Percentiles rank a stretch among this genome's conserved stretches.
Conservation (phyloP, 441 rosid species). For the Pelargonium cotyledonis region DNA sequence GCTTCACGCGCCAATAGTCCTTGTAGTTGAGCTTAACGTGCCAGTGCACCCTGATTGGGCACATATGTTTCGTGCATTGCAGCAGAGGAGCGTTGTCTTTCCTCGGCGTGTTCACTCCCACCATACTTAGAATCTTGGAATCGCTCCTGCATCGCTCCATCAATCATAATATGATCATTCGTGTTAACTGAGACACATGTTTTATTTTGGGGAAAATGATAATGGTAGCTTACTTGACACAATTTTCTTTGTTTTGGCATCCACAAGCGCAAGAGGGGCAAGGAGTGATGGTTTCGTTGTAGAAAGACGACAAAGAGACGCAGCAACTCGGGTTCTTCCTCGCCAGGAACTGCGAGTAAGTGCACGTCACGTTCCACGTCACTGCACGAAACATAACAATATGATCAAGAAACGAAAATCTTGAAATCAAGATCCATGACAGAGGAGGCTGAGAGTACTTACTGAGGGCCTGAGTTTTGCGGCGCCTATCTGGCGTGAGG, state of each 20-base stretch:
- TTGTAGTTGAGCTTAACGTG: constrained; percentile 67
- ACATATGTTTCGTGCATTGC: constrained; percentile 82
- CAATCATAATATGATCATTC: background rate
- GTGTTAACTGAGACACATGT: background rate
- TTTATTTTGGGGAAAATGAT: background rate
- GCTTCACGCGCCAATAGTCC: constrained; percentile 56
- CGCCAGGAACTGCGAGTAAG: constrained; percentile 80
- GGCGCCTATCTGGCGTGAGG: constrained; percentile 49
- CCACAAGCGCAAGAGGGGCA: constrained; percentile 84
- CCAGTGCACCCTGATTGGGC: constrained; percentile 79
- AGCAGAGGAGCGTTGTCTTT: constrained; percentile 49
- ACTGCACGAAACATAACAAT: constrained; percentile 31
- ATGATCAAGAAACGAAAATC: background rate
- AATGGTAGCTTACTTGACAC: constrained; percentile 50
- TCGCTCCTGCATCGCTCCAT: constrained; percentile 41
- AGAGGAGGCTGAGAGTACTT: constrained; percentile 21
- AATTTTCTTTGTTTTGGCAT: constrained; percentile 52
- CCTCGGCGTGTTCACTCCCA: constrained; percentile 45
- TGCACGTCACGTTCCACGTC: constrained; percentile 92
- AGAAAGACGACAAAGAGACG: constrained; percentile 84
- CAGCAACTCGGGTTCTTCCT: constrained; percentile 72
- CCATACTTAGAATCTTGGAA: constrained; percentile 49
- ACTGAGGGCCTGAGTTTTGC: constrained; percentile 74
- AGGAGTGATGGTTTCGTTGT: constrained; percentile 70
- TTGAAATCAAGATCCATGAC: background rate